These are phyloP conservation scores for Waitea zeae DNA, from an alignment of 1,284 basidiomycete genomes.

Conservation along the genomic window DNA sequence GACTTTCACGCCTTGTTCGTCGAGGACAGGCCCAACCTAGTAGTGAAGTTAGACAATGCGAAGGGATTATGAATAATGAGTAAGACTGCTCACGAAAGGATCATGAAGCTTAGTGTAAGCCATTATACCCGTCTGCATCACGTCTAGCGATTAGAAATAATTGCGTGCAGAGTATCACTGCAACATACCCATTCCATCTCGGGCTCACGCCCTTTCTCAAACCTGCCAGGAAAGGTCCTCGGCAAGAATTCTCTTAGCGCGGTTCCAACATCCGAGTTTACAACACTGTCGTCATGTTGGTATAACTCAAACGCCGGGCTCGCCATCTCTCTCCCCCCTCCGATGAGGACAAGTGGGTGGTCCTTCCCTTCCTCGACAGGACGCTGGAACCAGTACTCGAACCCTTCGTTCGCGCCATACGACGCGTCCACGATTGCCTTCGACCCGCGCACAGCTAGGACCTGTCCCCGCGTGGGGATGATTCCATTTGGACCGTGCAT, in stretches of 20 bases:
- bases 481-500: constrained; percentile 35
- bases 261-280: constrained; percentile 29
- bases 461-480: constrained; percentile 59
- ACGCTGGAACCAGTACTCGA: constrained; percentile 72
- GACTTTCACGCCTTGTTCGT: constrained; percentile 17
- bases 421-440: constrained; percentile 10
- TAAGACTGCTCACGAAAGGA: constrained; percentile 42
- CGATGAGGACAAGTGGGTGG: constrained; percentile 50
- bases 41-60: not conserved
- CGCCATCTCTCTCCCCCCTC: constrained; percentile 40
- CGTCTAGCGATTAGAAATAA: constrained; percentile 1
- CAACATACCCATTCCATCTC: constrained; percentile 63
- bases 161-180: not conserved
- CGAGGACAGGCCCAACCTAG: constrained; percentile 61
- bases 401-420: constrained; percentile 39
- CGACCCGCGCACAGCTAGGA: constrained; percentile 39
- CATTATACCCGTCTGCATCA: constrained; percentile 68
- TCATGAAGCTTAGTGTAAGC: constrained; percentile 46
- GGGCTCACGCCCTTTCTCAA: constrained; percentile 23
- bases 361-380: constrained; percentile 19
- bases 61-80: not conserved
- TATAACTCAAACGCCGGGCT: constrained; percentile 32
- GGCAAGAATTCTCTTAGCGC: constrained; percentile 42
- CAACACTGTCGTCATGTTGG: constrained; percentile 39
- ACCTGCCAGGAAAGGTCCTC: constrained; percentile 34